phyloP scores from a whole-genome alignment of 169 alveolate species.

The Theileria parva region DNA sequence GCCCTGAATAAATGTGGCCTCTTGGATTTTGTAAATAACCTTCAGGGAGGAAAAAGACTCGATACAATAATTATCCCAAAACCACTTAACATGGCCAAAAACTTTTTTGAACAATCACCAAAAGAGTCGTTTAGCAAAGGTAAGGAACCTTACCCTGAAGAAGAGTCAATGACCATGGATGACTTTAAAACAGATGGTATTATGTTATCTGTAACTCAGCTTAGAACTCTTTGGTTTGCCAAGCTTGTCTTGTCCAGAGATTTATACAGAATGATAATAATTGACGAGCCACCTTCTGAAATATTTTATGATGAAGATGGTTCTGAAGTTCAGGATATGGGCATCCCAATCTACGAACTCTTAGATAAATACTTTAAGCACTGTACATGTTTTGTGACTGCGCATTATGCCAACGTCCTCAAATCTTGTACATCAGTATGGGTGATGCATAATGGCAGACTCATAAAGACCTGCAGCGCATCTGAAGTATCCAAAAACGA shows the following conservation, averaged over 20 bases:
- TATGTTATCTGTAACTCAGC: constrained; percentile 37
- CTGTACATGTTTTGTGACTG: too few relatives aligned
- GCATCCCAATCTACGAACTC: too few relatives aligned
- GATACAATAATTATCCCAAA: constrained; percentile 40
- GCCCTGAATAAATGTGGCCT: constrained; percentile 63
- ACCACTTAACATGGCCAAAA: too few relatives aligned
- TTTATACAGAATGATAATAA: constrained; percentile 68
- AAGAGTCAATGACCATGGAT: constrained; percentile 5
- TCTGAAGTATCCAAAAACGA: too few relatives aligned
- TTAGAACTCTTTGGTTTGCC: constrained; percentile 75
- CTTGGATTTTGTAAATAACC: constrained; percentile 25
- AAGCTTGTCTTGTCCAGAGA: constrained; percentile 70
- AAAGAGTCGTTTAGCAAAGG: neutral
- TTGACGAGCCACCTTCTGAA: constrained; percentile 82
- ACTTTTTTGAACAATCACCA: neutral
- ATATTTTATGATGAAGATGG: neutral
- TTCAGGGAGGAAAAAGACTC: constrained; percentile 29
- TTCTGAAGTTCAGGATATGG: too few relatives aligned
- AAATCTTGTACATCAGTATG: too few relatives aligned
- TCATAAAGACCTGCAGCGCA: too few relatives aligned
- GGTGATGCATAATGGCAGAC: too few relatives aligned
- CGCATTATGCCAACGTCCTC: too few relatives aligned
- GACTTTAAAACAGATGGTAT: neutral
- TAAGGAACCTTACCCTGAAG: neutral
- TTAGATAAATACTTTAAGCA: too few relatives aligned